phyloP scores from a whole-genome alignment of 345 rosid genomes.

The Corymbia maculata region DNA sequence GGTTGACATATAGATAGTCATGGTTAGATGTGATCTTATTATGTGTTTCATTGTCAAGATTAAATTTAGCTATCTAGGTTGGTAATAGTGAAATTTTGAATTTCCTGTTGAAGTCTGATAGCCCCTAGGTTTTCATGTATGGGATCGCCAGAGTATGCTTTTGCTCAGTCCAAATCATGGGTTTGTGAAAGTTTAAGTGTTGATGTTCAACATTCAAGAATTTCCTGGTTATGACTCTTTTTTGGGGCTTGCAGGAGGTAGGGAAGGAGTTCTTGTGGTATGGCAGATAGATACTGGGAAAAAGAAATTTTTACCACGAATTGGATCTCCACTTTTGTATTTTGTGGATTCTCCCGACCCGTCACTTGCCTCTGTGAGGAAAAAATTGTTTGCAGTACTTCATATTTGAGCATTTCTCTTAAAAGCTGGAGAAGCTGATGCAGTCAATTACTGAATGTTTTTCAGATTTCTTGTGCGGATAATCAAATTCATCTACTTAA shows the following conservation, averaged over 20 bases:
- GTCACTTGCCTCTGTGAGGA: constrained; percentile 77
- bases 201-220: neutral
- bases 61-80: neutral
- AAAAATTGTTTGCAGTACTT: neutral
- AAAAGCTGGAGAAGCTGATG: neutral
- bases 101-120: neutral
- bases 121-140: neutral
- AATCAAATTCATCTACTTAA: constrained; percentile 85
- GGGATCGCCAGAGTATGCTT: neutral
- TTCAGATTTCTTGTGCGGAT: constrained; percentile 94
- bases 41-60: neutral
- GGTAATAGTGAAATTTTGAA: neutral
- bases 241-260: constrained; percentile 56
- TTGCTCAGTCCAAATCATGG: neutral
- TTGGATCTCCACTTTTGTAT: constrained; percentile 82
- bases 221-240: neutral
- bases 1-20: neutral
- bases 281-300: constrained; percentile 97
- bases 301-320: constrained; percentile 88
- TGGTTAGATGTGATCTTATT: neutral
- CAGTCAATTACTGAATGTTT: constrained; percentile 9
- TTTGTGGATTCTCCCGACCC: constrained; percentile 74
- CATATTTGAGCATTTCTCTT: neutral
- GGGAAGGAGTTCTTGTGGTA: constrained; percentile 96
- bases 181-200: neutral